A percentile compares a stretch with the other conserved stretches of the same genome.
These are phyloP conservation scores for Eimeria necatrix DNA, from an alignment of 169 alveolate genomes.

Conservation along the genomic window DNA sequence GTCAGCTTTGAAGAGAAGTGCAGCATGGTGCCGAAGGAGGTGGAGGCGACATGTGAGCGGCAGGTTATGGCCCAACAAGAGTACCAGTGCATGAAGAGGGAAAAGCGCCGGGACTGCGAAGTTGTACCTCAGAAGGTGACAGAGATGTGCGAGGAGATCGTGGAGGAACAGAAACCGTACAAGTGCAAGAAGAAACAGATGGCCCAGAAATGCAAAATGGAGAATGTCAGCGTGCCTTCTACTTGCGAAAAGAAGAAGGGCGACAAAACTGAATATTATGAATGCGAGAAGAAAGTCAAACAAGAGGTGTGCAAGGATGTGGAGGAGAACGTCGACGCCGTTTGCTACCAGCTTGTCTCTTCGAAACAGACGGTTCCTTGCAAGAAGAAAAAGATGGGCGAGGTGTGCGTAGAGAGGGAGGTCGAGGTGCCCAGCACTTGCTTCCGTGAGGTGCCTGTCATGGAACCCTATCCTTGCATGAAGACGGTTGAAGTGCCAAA, in stretches of 20 bases:
- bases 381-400: conserved; percentile 71
- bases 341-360: conserved; percentile 68
- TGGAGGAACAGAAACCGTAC: conserved; percentile 78
- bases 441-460: conserved; percentile 70
- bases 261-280: conserved; percentile 73
- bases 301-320: conserved; percentile 75
- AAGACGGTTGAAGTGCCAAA: conserved; percentile 49
- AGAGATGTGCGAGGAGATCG: conserved; percentile 76
- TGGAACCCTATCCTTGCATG: conserved; percentile 73
- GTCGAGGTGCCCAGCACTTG: conserved; percentile 80
- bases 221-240: conserved; percentile 64
- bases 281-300: conserved; percentile 71
- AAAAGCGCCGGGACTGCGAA: conserved; percentile 73
- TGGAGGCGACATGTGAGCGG: conserved; percentile 66
- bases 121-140: conserved; percentile 71
- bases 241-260: conserved; percentile 77
- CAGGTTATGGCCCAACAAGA: conserved; percentile 62
- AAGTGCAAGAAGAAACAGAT: conserved; percentile 75
- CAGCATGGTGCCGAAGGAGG: conserved; percentile 69
- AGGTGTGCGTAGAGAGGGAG: conserved; percentile 67
- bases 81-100: conserved; percentile 73
- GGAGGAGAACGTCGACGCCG: conserved; percentile 70
- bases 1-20: conserved; percentile 71
- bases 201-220: conserved; percentile 78
- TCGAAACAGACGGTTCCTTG: conserved; percentile 71